Evolutionary conservation across 805 yeast species (phyloP), one percentile per base, ranked within the genome.

Genomic region (Wickerhamiella domercqiae): DNA sequence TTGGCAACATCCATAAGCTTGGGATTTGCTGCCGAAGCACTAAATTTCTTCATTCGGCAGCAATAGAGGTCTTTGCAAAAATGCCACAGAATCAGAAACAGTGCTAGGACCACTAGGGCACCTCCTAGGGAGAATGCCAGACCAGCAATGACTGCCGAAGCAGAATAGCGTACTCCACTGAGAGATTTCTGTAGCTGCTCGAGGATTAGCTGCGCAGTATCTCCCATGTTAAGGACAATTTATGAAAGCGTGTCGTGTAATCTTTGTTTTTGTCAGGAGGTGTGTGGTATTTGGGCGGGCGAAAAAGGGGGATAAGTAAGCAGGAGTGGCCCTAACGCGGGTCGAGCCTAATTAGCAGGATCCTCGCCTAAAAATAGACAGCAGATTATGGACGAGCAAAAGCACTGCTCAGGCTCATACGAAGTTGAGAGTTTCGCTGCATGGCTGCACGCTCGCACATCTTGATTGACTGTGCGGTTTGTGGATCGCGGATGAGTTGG

Each of bases 81-180:
- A 6, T 57, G 59, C 38, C 63, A 46, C 11, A 56, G 41, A 13
- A 54, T 14, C 34, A 57, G 43, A 30, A 60, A 55, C 5, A 41
- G 26, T 2, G 47, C 29, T 22, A 51, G 45, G 2, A 56, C 43
- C 4, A 47, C 33, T 3, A 47, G 15, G 1, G 59, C 46, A 7
- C 60, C 58, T 21, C 61, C 63, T 14, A 57, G 33, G 5, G 59
- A 51, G n/a, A 54, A 42, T 3, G 47, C 46, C n/a, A 59, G 35
- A 19, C 61, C 56, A 7, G 62, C 59, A 39, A 57, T 42, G 3
- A 59, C 60, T 4, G 64, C 60, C 25, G 47, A 42, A 7, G 58
- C 49, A 7, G 52, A 47, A 44, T 55, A 50, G 11, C 49, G 38
- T 11, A 53, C 34, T 4, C 48, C 49, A 13, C 39, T 39, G 9